Evolutionary conservation across 805 yeast species (phyloP), one percentile per base, ranked within the genome.

Genomic region (Cyberlindnera veronae): DNA sequence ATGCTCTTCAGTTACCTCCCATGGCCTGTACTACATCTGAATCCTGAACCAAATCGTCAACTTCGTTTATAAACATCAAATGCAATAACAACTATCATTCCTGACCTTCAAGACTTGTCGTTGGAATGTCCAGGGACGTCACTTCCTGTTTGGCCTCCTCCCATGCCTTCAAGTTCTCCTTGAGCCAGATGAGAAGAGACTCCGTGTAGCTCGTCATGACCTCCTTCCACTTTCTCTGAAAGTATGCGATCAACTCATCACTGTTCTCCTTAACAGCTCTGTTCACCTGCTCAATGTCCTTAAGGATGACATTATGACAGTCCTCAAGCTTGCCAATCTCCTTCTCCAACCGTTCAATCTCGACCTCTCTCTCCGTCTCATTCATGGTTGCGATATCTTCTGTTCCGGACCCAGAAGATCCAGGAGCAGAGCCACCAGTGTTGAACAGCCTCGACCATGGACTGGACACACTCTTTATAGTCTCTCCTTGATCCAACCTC

Each of bases 291-390:
- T 50, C 45, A 30, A 69, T 53, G 46, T 70, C 75, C 32, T 54
- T 58, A 7, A 58, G 44, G 1, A 66, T 58, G 13, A 69, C 53
- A 17, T 53, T 53, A 23, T 63, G 61, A 42, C 74, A 68, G 27
- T 68, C 71, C 14, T 63, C 60, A 21, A 70, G 44, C 41, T 68
- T 67, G 0, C 45, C 55, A 13, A 68, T 44, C 45, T 70, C 75
- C 29, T 52, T 58, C 26, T 56, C 53, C 4, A 69, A 41, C 35
- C 55, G 61, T 8, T 48, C 55, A 31, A 67, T 59, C 38, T 69
- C 73, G 26, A 51, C 52, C n/a, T 54, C 54, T 24, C 74, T 50
- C 45, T 69, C 70, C 1, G 47, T 36, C 39, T 64, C 64, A 14
- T 67, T 53, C 57, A 60, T 56, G 19, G 43, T 38, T 6, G 54